Evolutionary conservation across 225 moss, liverwort and hornwort genomes (phyloP).

Genomic region (Pseudisothecium myosuroides): DNA sequence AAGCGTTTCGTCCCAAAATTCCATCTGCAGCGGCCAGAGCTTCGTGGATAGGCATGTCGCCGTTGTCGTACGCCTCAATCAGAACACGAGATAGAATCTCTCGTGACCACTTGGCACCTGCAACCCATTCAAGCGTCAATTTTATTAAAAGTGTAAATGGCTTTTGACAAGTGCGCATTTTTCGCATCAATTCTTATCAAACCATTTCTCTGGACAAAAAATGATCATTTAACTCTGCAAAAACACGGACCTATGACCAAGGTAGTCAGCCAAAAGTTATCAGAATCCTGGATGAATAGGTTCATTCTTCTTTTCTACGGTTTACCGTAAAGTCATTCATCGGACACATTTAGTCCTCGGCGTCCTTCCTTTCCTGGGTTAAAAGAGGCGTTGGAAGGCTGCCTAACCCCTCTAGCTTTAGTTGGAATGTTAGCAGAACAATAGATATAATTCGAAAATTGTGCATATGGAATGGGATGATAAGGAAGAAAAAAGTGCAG

Average conservation of each 20-base stretch:
- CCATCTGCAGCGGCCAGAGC: slow-evolving; percentile 58
- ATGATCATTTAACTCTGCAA: neutral
- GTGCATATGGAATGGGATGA: neutral
- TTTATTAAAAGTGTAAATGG: neutral
- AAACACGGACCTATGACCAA: neutral
- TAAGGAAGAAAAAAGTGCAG: neutral
- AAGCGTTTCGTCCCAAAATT: slow-evolving; percentile 61
- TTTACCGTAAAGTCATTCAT: neutral
- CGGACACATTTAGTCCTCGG: neutral
- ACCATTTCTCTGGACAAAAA: neutral
- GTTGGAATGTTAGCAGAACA: neutral
- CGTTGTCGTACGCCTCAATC: slow-evolving; percentile 68
- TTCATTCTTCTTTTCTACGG: neutral
- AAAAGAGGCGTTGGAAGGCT: neutral
- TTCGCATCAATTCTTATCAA: neutral
- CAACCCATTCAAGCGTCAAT: neutral
- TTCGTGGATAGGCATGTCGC: slow-evolving; percentile 69
- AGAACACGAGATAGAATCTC: slow-evolving; percentile 71
- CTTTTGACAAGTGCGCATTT: neutral
- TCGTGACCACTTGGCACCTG: slow-evolving; percentile 93
- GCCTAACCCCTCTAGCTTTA: neutral
- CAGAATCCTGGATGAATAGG: neutral
- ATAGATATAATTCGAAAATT: neutral
- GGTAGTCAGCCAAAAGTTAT: neutral
- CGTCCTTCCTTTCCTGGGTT: neutral